phyloP scores from a whole-genome alignment of 768 basidiomycete species.

The Boletus tomentosulus region DNA sequence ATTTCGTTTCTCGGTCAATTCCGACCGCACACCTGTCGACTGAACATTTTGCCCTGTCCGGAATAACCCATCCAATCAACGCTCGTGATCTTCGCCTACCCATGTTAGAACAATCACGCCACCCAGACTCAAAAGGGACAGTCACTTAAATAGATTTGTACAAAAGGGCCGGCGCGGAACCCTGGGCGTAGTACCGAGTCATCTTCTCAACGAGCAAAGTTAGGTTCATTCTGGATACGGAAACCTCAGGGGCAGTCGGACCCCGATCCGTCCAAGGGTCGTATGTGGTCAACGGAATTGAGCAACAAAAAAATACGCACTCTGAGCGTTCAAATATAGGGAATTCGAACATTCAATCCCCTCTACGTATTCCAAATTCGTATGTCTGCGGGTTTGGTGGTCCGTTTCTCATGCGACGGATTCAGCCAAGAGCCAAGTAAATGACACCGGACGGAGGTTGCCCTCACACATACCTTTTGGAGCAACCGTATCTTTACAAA shows the following conservation, averaged over 20 bases:
- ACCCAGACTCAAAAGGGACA: background rate
- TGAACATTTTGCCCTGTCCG: background rate
- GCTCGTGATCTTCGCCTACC: constrained; percentile 22
- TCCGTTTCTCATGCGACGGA: constrained; percentile 45
- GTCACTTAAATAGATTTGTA: background rate
- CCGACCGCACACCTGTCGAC: background rate
- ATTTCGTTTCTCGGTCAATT: constrained; percentile 29
- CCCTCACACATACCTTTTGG: constrained; percentile 52
- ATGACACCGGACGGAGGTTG: background rate
- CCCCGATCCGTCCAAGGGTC: constrained; percentile 4
- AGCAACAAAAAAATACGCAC: background rate
- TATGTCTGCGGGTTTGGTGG: constrained; percentile 49
- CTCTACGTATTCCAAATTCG: constrained; percentile 51
- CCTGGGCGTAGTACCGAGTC: background rate
- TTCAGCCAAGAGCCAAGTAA: background rate
- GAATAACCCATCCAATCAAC: constrained; percentile 9
- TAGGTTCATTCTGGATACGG: constrained; percentile 12
- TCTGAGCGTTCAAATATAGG: constrained; percentile 42
- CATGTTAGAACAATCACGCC: constrained; percentile 5
- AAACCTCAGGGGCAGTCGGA: constrained; percentile 11
- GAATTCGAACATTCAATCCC: constrained; percentile 51
- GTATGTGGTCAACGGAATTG: constrained; percentile 1
- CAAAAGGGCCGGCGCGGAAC: background rate
- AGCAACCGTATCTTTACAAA: constrained; percentile 49
- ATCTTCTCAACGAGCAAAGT: constrained; percentile 9